Evolutionary conservation across 106 monocot species (phyloP).

Genomic region (Apostasia ramifera): DNA sequence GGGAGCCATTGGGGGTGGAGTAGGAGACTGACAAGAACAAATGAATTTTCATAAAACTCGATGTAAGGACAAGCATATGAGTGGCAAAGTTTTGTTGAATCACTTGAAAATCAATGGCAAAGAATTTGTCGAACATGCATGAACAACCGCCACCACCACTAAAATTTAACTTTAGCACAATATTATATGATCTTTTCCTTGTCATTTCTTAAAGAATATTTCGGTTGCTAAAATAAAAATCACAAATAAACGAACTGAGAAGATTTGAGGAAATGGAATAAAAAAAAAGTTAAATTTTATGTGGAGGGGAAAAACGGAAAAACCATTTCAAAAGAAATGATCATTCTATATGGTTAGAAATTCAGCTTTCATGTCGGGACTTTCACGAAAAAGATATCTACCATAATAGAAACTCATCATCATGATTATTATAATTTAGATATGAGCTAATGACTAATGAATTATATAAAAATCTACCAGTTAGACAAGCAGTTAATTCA

Average conservation of each 20-base stretch:
- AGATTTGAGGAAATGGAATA: background rate
- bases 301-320: background rate
- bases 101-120: conserved; percentile 69
- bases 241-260: conserved; percentile 1
- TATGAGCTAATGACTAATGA: no score
- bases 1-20: no score
- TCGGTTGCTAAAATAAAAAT: conserved; percentile 1
- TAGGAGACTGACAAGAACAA: no score
- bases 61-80: background rate
- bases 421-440: no score
- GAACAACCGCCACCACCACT: conserved; percentile 74
- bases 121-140: conserved; percentile 32
- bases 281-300: background rate
- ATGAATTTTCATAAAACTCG: no score
- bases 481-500: no score
- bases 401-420: background rate
- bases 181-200: conserved; percentile 44
- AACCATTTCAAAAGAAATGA: conserved; percentile 85
- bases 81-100: background rate
- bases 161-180: conserved; percentile 73
- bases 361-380: conserved; percentile 63
- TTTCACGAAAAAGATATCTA: conserved; percentile 84
- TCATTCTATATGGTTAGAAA: conserved; percentile 52
- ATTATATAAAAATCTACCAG: no score
- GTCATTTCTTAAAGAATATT: conserved; percentile 42